Percentiles rank a stretch among this genome's conserved stretches.
Evolutionary conservation across 306 rosid species (phyloP).

Genomic region (Argentina anserina): DNA sequence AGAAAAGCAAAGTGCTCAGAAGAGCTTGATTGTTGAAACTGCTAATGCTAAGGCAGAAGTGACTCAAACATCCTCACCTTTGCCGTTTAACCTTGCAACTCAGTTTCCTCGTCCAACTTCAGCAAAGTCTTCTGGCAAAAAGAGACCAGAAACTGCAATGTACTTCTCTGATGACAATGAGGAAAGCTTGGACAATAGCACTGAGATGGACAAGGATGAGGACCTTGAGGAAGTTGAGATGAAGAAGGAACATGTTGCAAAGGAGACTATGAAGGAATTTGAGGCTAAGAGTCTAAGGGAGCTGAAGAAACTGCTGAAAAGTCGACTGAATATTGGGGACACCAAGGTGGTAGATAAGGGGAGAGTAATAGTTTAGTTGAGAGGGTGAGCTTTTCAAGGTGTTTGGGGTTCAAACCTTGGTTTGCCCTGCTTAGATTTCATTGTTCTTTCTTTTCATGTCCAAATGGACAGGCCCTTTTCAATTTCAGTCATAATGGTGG

Average conservation of each 20-base stretch:
- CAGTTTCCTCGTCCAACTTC: conserved; percentile 48
- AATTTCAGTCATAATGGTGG: neutral
- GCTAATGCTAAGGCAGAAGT: conserved; percentile 13
- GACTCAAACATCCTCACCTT: conserved; percentile 11
- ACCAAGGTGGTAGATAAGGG: conserved; percentile 28
- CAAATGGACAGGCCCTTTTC: neutral
- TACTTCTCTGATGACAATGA: conserved; percentile 19
- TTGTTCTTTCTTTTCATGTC: neutral
- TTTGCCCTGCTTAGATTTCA: conserved; percentile 21
- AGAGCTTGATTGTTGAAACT: neutral
- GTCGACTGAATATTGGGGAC: conserved; percentile 9
- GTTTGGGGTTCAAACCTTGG: conserved; percentile 27
- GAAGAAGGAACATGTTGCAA: conserved; percentile 5
- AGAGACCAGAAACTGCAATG: conserved; percentile 1
- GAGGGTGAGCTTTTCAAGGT: neutral
- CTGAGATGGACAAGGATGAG: neutral
- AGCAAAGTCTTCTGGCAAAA: conserved; percentile 18
- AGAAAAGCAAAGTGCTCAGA: neutral
- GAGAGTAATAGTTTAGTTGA: conserved; percentile 24
- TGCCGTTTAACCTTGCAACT: conserved; percentile 20
- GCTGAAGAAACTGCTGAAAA: conserved; percentile 48
- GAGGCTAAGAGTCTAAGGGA: conserved; percentile 33
- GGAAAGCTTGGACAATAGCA: conserved; percentile 1
- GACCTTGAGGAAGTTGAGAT: conserved; percentile 24
- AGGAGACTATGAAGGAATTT: neutral